A percentile compares a stretch with the other conserved stretches of the same genome.
Conservation (phyloP, 257 asterid genomes). For the Nicotiana benthamiana region DNA sequence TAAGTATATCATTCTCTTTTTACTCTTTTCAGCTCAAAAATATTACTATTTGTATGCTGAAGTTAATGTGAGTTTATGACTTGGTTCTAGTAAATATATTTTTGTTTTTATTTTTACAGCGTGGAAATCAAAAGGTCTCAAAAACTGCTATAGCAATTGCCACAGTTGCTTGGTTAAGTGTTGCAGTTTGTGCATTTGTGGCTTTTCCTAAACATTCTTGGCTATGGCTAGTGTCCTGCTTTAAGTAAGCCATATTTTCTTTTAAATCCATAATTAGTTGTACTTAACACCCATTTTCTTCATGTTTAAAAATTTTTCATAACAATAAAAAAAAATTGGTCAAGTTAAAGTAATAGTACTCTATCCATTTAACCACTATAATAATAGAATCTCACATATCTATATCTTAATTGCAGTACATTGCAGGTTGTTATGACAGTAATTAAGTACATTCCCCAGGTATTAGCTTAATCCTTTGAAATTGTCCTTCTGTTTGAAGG, state of each 20-base stretch:
- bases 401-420: conserved; percentile 37
- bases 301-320: neutral
- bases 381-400: neutral
- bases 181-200: conserved; percentile 58
- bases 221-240: conserved; percentile 85
- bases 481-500: neutral
- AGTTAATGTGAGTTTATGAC: neutral
- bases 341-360: neutral
- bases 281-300: neutral
- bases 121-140: conserved; percentile 77
- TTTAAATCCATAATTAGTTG: neutral
- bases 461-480: conserved; percentile 5
- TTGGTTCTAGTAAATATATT: neutral
- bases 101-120: conserved; percentile 31
- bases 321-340: neutral
- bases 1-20: conserved; percentile 13
- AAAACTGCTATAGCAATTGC: conserved; percentile 39
- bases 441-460: conserved; percentile 97
- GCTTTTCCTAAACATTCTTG: conserved; percentile 72
- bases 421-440: conserved; percentile 83
- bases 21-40: neutral
- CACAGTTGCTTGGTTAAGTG: conserved; percentile 50
- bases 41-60: neutral
- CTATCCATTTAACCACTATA: neutral
- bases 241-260: conserved; percentile 53